phyloP scores from a whole-genome alignment of 495 filamentous ascomycete genomes.

The Copromyces sp. region DNA sequence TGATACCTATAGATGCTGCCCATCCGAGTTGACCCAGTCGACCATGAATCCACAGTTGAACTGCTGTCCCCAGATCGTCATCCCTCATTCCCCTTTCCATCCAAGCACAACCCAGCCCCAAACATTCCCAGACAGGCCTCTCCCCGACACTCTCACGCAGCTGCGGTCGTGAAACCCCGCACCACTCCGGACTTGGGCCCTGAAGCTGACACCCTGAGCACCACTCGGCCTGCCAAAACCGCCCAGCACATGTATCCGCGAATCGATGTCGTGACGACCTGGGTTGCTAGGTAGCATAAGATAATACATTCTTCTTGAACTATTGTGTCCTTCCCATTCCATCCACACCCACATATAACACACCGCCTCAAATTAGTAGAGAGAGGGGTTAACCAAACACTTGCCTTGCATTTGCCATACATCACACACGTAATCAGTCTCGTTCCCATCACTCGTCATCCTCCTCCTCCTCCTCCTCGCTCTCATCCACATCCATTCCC shows the following conservation, averaged over 20 bases:
- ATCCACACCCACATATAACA: conserved; percentile 14
- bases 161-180: neutral
- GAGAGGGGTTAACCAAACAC: neutral
- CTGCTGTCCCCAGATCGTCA: neutral
- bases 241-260: neutral
- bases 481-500: conserved; percentile 90
- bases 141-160: neutral
- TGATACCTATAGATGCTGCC: neutral
- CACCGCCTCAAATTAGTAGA: neutral
- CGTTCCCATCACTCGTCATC: conserved; percentile 35
- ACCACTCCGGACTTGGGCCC: neutral
- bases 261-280: neutral
- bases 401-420: conserved; percentile 1
- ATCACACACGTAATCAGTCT: neutral
- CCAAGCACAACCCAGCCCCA: neutral
- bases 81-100: neutral
- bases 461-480: conserved; percentile 69
- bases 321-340: conserved; percentile 8
- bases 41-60: neutral
- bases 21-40: neutral
- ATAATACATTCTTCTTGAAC: conserved; percentile 8
- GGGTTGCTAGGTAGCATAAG: neutral
- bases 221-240: neutral
- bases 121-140: neutral
- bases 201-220: neutral